phyloP scores from a whole-genome alignment of 441 rosid species.

The Lagerstroemia fauriei region DNA sequence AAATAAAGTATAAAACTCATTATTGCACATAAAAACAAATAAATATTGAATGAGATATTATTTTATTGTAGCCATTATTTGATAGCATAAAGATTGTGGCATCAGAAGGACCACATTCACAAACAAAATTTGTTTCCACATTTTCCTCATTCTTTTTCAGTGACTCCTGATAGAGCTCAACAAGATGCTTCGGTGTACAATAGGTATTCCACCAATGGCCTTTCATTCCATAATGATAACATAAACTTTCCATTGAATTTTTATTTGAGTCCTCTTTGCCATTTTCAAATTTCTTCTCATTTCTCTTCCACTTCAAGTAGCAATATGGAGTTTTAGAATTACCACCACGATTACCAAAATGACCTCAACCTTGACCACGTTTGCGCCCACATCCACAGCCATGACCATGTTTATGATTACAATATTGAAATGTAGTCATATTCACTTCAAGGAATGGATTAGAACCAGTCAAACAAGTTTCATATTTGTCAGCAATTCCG shows the following conservation, averaged over 20 bases:
- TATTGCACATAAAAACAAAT: too few relatives aligned
- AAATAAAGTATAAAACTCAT: too few relatives aligned
- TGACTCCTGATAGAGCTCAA: conserved; percentile 16
- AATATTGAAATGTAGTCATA: not conserved
- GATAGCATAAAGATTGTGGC: too few relatives aligned
- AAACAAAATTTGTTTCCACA: not conserved
- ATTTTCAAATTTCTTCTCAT: not conserved
- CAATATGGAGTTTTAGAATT: not conserved
- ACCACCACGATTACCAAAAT: not conserved
- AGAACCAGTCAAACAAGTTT: too few relatives aligned
- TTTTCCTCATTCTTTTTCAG: not conserved
- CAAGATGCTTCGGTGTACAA: conserved; percentile 8
- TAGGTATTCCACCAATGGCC: not conserved
- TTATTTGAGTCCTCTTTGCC: too few relatives aligned
- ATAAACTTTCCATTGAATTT: not conserved
- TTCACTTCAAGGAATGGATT: too few relatives aligned
- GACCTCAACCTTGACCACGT: not conserved
- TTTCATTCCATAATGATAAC: not conserved
- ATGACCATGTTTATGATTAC: not conserved
- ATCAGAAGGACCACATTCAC: not conserved
- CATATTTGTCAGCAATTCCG: not conserved
- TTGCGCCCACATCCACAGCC: not conserved
- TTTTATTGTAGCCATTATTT: too few relatives aligned
- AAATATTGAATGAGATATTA: too few relatives aligned
- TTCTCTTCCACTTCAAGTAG: too few relatives aligned